Evolutionary conservation across 768 basidiomycete species (phyloP).

Genomic region (Kwoniella pini): DNA sequence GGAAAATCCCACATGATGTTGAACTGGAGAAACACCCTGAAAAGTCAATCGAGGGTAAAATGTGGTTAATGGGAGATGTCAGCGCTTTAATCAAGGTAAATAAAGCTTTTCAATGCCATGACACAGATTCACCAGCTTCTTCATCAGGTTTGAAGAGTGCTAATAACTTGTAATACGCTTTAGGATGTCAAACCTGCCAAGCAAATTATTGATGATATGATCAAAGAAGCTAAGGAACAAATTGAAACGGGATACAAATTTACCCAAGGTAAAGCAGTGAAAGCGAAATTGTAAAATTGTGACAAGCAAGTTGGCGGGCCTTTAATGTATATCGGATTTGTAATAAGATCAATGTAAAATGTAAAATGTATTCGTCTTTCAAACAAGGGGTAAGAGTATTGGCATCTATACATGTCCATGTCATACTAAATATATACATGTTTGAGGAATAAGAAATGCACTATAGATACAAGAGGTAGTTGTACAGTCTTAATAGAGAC

Average conservation of each 20-base stretch:
- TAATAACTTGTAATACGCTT: no score
- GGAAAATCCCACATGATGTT: slow-evolving; percentile 72
- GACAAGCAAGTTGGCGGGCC: no score
- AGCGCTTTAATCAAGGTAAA: slow-evolving; percentile 59
- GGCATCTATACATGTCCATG: slow-evolving; percentile 6
- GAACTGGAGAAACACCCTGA: slow-evolving; percentile 81
- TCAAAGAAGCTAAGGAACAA: slow-evolving; percentile 67
- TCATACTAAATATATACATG: not conserved
- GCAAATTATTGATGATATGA: slow-evolving; percentile 80
- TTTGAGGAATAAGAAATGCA: slow-evolving; percentile 1
- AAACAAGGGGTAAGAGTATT: no score
- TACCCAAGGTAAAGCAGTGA: slow-evolving; percentile 1
- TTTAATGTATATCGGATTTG: no score
- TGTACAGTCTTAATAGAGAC: no score
- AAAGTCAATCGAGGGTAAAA: slow-evolving; percentile 65
- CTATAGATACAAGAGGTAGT: slow-evolving; percentile 15
- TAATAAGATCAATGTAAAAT: no score
- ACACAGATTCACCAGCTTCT: no score
- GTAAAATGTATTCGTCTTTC: no score
- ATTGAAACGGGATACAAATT: slow-evolving; percentile 54
- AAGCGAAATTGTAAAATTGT: slow-evolving; percentile 20
- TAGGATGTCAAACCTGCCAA: slow-evolving; percentile 80
- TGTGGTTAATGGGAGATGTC: slow-evolving; percentile 85
- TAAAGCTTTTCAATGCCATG: no score
- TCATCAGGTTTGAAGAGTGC: no score